Evolutionary conservation across 768 basidiomycete genomes (phyloP).

Genomic region (Boletus rubescentipes): DNA sequence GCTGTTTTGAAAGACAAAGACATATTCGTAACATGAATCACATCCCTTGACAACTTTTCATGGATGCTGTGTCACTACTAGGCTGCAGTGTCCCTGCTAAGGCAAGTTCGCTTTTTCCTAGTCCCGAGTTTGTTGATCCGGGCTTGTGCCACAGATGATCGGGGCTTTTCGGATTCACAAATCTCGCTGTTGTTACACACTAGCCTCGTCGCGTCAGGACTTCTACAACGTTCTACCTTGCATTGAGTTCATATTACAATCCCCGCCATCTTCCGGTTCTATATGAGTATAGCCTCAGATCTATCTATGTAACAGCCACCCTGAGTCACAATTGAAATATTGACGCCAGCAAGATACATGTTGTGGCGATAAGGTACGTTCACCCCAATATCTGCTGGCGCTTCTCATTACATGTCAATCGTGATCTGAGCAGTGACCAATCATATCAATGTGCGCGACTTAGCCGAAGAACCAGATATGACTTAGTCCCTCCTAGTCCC

Average conservation of each 20-base stretch:
- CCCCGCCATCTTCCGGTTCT: background rate
- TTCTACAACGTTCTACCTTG: background rate
- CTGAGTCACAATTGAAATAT: conserved; percentile 3
- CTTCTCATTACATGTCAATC: conserved; percentile 1
- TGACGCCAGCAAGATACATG: background rate
- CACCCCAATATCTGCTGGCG: background rate
- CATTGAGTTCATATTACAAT: conserved; percentile 1
- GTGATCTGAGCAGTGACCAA: background rate
- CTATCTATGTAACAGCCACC: background rate
- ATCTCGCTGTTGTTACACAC: background rate
- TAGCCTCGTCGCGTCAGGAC: background rate
- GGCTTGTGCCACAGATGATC: background rate
- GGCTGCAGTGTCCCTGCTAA: background rate
- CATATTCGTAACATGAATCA: background rate
- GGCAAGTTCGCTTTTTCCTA: background rate
- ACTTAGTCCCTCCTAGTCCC: background rate
- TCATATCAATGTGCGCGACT: background rate
- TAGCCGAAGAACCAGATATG: background rate
- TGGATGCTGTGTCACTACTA: conserved; percentile 3
- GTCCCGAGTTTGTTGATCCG: background rate
- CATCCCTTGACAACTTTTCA: background rate
- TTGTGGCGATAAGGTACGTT: conserved; percentile 2
- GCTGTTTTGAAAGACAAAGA: background rate
- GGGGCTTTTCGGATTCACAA: background rate
- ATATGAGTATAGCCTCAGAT: background rate